phyloP scores from a whole-genome alignment of 305 asterid genomes.

The Plantago coronopus region DNA sequence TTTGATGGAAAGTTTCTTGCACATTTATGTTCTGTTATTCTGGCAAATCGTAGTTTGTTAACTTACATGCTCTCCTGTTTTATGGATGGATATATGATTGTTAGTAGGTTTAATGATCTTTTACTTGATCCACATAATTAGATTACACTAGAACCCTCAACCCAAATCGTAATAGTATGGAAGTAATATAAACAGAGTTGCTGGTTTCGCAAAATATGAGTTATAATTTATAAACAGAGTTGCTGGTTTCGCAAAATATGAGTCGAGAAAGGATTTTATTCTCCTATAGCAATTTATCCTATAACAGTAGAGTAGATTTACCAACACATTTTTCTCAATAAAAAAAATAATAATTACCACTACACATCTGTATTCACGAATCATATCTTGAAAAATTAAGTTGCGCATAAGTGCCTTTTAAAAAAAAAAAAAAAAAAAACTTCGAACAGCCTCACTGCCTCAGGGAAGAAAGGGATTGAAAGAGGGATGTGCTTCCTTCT shows the following conservation, averaged over 20 bases:
- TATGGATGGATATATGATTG: not conserved
- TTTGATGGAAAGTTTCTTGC: not conserved
- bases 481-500: constrained; percentile 48
- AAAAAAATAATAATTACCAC: too few relatives aligned
- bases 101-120: not conserved
- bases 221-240: not conserved
- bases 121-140: too few relatives aligned
- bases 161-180: too few relatives aligned
- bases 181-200: not conserved
- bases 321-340: too few relatives aligned
- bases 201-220: not conserved
- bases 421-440: too few relatives aligned
- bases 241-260: not conserved
- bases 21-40: not conserved
- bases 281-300: not conserved
- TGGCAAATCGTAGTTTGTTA: not conserved
- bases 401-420: not conserved
- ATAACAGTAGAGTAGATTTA: not conserved
- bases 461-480: constrained; percentile 73
- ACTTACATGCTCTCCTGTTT: not conserved
- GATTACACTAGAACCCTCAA: too few relatives aligned
- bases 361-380: not conserved
- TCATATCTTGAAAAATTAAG: too few relatives aligned
- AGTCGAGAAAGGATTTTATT: not conserved
- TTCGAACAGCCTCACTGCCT: constrained; percentile 11